phyloP scores from a whole-genome alignment of 371 early-diverging fungal species.

The Circinella minor region DNA sequence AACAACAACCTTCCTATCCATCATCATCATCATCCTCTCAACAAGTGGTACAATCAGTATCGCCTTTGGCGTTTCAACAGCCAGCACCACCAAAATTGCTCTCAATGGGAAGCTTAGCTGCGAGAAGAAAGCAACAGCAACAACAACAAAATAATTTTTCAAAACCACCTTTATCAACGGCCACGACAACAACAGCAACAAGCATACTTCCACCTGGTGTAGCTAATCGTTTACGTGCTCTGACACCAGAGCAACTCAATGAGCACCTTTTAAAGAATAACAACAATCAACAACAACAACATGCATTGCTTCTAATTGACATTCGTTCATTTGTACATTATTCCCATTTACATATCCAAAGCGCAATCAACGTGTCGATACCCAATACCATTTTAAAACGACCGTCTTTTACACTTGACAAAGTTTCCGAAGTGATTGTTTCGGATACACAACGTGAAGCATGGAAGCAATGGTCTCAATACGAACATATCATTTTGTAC shows the following conservation, averaged over 20 bases:
- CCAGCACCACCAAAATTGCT: slow-evolving; percentile 2
- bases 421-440: slow-evolving; percentile 59
- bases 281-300: background rate
- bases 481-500: slow-evolving; percentile 59
- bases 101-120: slow-evolving; percentile 12
- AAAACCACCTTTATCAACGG: background rate
- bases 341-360: slow-evolving; percentile 47
- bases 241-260: slow-evolving; percentile 7
- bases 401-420: slow-evolving; percentile 59
- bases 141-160: background rate
- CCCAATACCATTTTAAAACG: slow-evolving; percentile 65
- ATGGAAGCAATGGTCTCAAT: slow-evolving; percentile 50
- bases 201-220: background rate
- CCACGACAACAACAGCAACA: background rate
- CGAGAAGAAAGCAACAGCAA: background rate
- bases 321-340: slow-evolving; percentile 61
- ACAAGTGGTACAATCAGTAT: background rate
- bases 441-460: slow-evolving; percentile 45
- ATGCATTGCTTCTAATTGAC: slow-evolving; percentile 49
- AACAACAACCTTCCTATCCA: slow-evolving; percentile 14
- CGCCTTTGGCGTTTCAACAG: background rate
- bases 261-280: slow-evolving; percentile 9
- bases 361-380: slow-evolving; percentile 58
- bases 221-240: slow-evolving; percentile 1
- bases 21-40: background rate